Evolutionary conservation across 495 filamentous ascomycete genomes (phyloP), one percentile per base, ranked within the genome.

Genomic region (Xylaria bambusicola): DNA sequence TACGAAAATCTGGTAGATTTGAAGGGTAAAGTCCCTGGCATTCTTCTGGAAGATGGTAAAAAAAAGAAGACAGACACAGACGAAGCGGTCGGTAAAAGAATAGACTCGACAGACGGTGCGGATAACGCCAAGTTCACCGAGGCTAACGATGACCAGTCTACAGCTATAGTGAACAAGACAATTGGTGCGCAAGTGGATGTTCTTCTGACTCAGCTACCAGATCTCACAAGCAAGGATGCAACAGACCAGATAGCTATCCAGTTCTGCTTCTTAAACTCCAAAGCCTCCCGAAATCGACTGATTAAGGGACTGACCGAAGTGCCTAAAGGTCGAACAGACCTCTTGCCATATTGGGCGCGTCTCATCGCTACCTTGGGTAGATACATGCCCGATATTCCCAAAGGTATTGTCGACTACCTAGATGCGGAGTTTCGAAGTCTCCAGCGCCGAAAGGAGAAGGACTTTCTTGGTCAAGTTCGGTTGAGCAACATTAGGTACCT

Each of bases 251-350:
- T 88, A 38, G 93, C 95, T 12, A 85, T 96, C 50, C 93, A 97
- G 67, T 99, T 99, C 66, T 98, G 94, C 73, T 97, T 97, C 63
- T 80, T 99, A 62, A 99, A 99, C 70, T 98, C 95, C 0, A 99
- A 99, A 71, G 94, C 94, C 9, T 98, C 95, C 3, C 84, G 94
- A 36, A 98, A 99, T 72, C 82, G 94, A 29, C 83, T 99, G 9
- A 82, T 96, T 73, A 97, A 97, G 73, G 90, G 91, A 26, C 79
- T 98, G 17, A 92, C 95, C 50, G 94, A 99, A 62, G 86, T 97
- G 35, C 95, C 94, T 15, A 96, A 94, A 71, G 92, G 92, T 40
- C 90, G 94, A 20, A 84, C 88, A 31, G 94, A 99, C 73, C 81
- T 99, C n/a, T 74, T 99, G 20, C 93, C 94, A 0, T 79, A 88